Evolutionary conservation across 2,329 filamentous ascomycete genomes (phyloP), one percentile per base, ranked within the genome.

Genomic region (Colletotrichum viniferum): DNA sequence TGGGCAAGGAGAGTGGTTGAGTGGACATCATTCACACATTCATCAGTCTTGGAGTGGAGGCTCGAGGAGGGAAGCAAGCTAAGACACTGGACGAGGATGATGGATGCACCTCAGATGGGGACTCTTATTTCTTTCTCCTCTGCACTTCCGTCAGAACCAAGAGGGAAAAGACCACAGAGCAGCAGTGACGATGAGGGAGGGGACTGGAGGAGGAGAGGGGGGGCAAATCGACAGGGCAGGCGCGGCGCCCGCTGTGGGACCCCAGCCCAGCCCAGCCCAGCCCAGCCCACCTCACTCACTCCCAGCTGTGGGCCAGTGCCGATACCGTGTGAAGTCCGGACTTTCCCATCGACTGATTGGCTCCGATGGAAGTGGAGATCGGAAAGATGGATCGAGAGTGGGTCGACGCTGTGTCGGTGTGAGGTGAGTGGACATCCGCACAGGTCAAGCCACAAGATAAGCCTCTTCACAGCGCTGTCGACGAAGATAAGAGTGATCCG

Each of bases 161-260:
- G 38, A 48, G 18, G 38, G 9, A 48, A 16, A 48, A 38, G 36
- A 38, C 36, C 36, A 38, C 36, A 18, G 36, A 38, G 36, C 34
- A 63, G 63, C 28, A 72, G 26, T 34, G 62, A 60, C 34, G 32
- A 32, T 56, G 26, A 55, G 64, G 58, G 43, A 55, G 43, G 28
- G 34, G 52, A 43, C 38, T 43, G 18, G 34, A 28, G 8, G 56
- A 32, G 24, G 32, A 24, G 36, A n/a, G 13, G 24, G 32, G 32
- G 36, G 26, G 13, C n/a, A 52, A 26, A 24, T n/a, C 12, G 16
- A 67, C 28, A 32, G 30, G 38, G 36, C 48, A 72, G 69, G 69
- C 69, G 61, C 61, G 63, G 38, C 63, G 69, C 69, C 62, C 69
- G 69, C 69, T 32, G 71, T 69, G 71, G 71, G 26, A 60, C 24